Evolutionary conservation across 1,284 basidiomycete genomes (phyloP), one percentile per base, ranked within the genome.

Genomic region (Coniferiporia sulphurascens): DNA sequence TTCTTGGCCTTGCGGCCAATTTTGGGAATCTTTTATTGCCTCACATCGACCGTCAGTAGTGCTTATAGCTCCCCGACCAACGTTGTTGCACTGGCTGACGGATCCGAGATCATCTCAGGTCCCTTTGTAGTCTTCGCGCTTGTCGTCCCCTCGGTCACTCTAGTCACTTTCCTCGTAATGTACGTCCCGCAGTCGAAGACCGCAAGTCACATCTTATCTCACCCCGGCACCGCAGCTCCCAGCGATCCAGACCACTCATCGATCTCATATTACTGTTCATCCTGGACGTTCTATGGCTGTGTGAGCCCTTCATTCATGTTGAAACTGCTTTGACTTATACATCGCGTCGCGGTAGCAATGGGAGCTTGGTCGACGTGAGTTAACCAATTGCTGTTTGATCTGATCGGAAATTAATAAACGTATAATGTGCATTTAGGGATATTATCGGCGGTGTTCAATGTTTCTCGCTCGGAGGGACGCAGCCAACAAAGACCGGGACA

Each of bases 361-460:
- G 88, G 78, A 34, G 81, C 89, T 22, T 91, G 88, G 87, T 74
- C 86, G 34, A 78, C 79, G 87, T 90, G 71, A 70, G 85, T 69
- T 34, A 49, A 49, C 41, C n/a, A 27, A 27, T 43, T 12, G 41
- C 41, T 43, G 41, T 38, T 17, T 58, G 53, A 48, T 43, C 15
- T 27, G 27, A 27, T 32, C n/a, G 13, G 3, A 32, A 35, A 41
- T 21, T 45, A 43, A 51, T 36, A 46, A 32, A 45, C 45, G 27
- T 27, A 62, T 51, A 54, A n/a, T 46, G 44, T 50, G 27, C 27
- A 36, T n/a, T 34, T 48, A 90, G 88, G 48, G 88, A 91, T 70
- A 76, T 89, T 52, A 84, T 89, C 58, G 86, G 87, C 5, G 69
- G 72, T 62, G 69, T 77, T 1, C 86, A 90, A 67, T 91, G 88